These are phyloP conservation scores for Phytophthora lateralis DNA, from an alignment of 352 stramenopile genomes.

Conservation along the genomic window DNA sequence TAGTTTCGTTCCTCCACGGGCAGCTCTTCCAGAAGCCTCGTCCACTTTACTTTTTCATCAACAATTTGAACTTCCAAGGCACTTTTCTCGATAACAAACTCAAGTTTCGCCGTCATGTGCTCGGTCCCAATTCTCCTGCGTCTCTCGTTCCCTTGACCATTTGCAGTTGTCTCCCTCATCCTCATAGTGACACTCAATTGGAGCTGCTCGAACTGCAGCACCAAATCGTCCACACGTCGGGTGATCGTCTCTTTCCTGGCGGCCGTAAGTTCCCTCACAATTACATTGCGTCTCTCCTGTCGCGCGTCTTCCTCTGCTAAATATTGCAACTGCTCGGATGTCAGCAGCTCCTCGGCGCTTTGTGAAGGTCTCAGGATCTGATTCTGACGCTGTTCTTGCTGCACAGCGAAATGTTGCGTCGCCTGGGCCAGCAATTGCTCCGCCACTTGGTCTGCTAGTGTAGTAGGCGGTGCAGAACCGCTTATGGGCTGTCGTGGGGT, in stretches of 20 bases:
- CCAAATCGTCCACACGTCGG: slow-evolving; percentile 16
- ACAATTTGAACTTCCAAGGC: slow-evolving; percentile 25
- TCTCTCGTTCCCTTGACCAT: background rate
- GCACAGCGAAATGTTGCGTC: slow-evolving; percentile 11
- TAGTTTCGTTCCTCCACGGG: slow-evolving; percentile 54
- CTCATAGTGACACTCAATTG: slow-evolving; percentile 5
- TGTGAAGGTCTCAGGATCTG: background rate
- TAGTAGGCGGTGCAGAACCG: background rate
- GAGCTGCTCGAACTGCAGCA: slow-evolving; percentile 28
- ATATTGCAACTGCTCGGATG: slow-evolving; percentile 18
- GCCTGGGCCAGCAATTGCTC: slow-evolving; percentile 18
- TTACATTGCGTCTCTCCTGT: slow-evolving; percentile 18
- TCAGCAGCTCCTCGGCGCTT: slow-evolving; percentile 16
- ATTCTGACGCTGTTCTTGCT: slow-evolving; percentile 3
- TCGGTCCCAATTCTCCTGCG: slow-evolving; percentile 7
- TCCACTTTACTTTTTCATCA: slow-evolving; percentile 38
- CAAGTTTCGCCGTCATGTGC: slow-evolving; percentile 51
- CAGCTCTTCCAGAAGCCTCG: slow-evolving; percentile 45
- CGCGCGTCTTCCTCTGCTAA: slow-evolving; percentile 28
- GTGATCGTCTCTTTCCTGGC: slow-evolving; percentile 8
- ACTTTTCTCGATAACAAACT: slow-evolving; percentile 46
- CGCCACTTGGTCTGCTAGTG: slow-evolving; percentile 23
- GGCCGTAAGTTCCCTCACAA: slow-evolving; percentile 18
- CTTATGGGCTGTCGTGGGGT: background rate
- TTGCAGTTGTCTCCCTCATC: background rate